These are phyloP conservation scores for Phytophthora hybrid DNA, from an alignment of 352 stramenopile genomes.

Conservation along the genomic window DNA sequence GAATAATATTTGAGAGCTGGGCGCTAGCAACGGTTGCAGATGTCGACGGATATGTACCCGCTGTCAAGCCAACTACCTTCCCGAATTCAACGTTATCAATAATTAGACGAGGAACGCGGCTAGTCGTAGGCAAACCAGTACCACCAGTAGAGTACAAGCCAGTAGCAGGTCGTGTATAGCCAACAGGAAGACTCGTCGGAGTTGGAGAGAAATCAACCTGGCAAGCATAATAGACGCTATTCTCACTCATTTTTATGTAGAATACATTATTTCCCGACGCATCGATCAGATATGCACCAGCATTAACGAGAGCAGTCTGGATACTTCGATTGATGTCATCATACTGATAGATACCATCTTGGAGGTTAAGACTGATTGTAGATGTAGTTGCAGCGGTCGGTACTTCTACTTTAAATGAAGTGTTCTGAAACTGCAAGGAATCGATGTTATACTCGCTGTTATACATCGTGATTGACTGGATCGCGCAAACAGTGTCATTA, in stretches of 20 bases:
- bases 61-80: slow-evolving; percentile 7
- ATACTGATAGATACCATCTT: slow-evolving; percentile 20
- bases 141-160: slow-evolving; percentile 8
- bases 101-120: slow-evolving; percentile 4
- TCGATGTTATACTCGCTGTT: slow-evolving; percentile 24
- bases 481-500: neutral
- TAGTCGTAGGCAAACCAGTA: slow-evolving; percentile 22
- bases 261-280: slow-evolving; percentile 8
- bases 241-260: slow-evolving; percentile 17
- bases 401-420: slow-evolving; percentile 14
- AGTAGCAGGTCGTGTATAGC: slow-evolving; percentile 11
- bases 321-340: slow-evolving; percentile 15
- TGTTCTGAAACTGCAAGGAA: slow-evolving; percentile 2
- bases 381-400: slow-evolving; percentile 14
- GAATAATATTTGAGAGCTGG: slow-evolving; percentile 2
- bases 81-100: slow-evolving; percentile 31
- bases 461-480: slow-evolving; percentile 17
- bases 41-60: slow-evolving; percentile 13
- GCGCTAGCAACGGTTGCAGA: slow-evolving; percentile 8
- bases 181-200: slow-evolving; percentile 1
- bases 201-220: slow-evolving; percentile 12
- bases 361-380: neutral
- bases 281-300: slow-evolving; percentile 19
- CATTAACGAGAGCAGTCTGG: slow-evolving; percentile 15
- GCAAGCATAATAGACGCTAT: slow-evolving; percentile 15